Percentiles rank a stretch among this genome's conserved stretches.
Evolutionary conservation across 148 eudicot species (phyloP).

Genomic region (Beta vulgaris): DNA sequence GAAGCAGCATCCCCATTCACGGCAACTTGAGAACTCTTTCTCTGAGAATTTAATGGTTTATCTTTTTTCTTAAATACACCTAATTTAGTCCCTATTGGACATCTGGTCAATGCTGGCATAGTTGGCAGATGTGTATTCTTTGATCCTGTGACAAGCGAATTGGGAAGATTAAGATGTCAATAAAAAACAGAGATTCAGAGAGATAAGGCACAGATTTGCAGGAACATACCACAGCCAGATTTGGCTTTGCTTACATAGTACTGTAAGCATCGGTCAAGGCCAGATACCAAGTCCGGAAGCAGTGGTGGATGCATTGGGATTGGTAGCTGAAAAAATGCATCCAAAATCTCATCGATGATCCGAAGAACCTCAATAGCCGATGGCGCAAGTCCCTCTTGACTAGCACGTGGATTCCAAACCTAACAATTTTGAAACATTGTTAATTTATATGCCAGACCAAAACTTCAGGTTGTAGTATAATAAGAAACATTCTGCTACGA

Average conservation of each 20-base stretch:
- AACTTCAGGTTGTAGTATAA: not conserved
- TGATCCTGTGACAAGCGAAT: conserved; percentile 56
- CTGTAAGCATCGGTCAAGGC: conserved; percentile 88
- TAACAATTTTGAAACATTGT: conserved; percentile 18
- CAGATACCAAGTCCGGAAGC: conserved; percentile 82
- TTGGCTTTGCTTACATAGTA: conserved; percentile 75
- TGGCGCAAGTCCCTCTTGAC: conserved; percentile 80
- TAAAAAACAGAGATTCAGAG: not conserved
- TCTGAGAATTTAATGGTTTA: conserved; percentile 51
- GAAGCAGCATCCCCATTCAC: conserved; percentile 54
- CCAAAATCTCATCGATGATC: conserved; percentile 72
- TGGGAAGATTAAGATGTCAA: conserved; percentile 4
- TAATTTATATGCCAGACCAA: not conserved
- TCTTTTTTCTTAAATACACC: conserved; percentile 87
- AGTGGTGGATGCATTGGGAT: conserved; percentile 90
- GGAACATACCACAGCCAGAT: conserved; percentile 82
- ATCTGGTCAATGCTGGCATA: conserved; percentile 94
- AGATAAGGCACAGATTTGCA: conserved; percentile 1
- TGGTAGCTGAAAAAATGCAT: conserved; percentile 87
- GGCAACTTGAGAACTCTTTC: conserved; percentile 70
- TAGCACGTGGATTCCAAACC: conserved; percentile 84
- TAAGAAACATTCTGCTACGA: not conserved
- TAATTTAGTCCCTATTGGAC: conserved; percentile 63
- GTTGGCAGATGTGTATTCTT: conserved; percentile 72
- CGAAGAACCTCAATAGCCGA: conserved; percentile 81